Percentiles rank a stretch among this genome's conserved stretches.
phyloP scores from a whole-genome alignment of 1,284 basidiomycete genomes.

The Cutaneotrichosporon mucoides region DNA sequence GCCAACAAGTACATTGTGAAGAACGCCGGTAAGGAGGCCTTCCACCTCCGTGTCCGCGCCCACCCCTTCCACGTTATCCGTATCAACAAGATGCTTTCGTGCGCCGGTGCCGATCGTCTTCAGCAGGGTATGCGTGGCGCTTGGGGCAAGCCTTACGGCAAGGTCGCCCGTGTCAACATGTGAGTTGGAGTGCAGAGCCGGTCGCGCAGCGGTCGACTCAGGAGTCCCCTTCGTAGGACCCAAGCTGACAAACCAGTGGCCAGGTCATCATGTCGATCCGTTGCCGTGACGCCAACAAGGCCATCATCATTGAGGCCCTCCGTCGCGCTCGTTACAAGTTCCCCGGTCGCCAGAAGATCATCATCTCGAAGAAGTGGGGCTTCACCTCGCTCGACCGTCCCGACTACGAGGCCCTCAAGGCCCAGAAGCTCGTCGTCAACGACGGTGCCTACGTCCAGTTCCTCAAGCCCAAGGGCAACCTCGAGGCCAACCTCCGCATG shows the following conservation, averaged over 20 bases:
- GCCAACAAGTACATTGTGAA: slow-evolving; percentile 99
- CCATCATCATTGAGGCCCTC: slow-evolving; percentile 93
- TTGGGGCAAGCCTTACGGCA: slow-evolving; percentile 97
- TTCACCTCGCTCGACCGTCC: slow-evolving; percentile 93
- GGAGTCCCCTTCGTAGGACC: not conserved
- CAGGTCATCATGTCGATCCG: slow-evolving; percentile 96
- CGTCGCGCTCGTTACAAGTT: slow-evolving; percentile 99
- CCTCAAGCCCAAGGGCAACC: slow-evolving; percentile 78
- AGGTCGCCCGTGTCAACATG: slow-evolving; percentile 49
- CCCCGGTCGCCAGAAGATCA: slow-evolving; percentile 99
- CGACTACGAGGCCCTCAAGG: slow-evolving; percentile 84
- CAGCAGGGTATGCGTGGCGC: slow-evolving; percentile 99
- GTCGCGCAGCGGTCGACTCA: too few species aligned
- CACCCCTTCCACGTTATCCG: slow-evolving; percentile 99
- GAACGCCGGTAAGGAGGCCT: slow-evolving; percentile 96
- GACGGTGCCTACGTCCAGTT: slow-evolving; percentile 62
- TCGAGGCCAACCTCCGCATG: slow-evolving; percentile 78
- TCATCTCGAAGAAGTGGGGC: slow-evolving; percentile 95
- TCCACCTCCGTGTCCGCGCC: slow-evolving; percentile 95
- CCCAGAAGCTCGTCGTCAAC: slow-evolving; percentile 78
- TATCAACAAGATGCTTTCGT: slow-evolving; percentile 99
- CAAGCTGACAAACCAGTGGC: slow-evolving; percentile 59
- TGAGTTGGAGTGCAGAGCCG: slow-evolving; percentile 18
- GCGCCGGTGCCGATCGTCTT: slow-evolving; percentile 94
- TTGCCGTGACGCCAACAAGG: slow-evolving; percentile 80